phyloP scores from a whole-genome alignment of 1,284 basidiomycete species.

The Ceratobasidium sp. region DNA sequence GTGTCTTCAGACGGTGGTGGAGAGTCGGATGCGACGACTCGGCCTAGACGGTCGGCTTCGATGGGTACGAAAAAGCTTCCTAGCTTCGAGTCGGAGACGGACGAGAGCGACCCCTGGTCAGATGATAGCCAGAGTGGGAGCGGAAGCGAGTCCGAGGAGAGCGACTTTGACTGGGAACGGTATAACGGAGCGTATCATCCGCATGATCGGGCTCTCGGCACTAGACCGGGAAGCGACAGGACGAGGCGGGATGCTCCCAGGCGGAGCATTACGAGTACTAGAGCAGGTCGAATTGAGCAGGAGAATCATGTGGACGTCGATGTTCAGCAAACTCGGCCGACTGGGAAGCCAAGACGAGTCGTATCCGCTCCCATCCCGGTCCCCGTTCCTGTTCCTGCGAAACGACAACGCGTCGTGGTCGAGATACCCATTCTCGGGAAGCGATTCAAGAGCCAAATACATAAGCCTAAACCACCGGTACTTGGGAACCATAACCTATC shows the following conservation, averaged over 20 bases:
- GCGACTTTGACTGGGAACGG: constrained; percentile 42
- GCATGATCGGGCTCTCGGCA: constrained; percentile 3
- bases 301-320: neutral
- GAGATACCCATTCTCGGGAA: constrained; percentile 13
- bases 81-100: constrained; percentile 16
- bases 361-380: constrained; percentile 7
- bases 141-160: constrained; percentile 2
- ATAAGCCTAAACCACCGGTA: neutral
- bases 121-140: constrained; percentile 9
- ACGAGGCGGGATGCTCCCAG: neutral
- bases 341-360: neutral
- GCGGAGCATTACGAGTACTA: neutral
- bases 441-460: neutral
- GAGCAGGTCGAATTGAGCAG: neutral
- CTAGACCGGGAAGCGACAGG: neutral
- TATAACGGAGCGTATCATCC: constrained; percentile 40
- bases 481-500: constrained; percentile 17
- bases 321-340: neutral
- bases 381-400: constrained; percentile 5
- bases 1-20: constrained; percentile 23
- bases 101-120: neutral
- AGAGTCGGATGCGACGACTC: neutral
- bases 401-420: constrained; percentile 24
- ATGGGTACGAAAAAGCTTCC: neutral
- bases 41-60: neutral